Base-by-base conservation (phyloP, 257 asterid species). In the Cordia subcordata region DNA sequence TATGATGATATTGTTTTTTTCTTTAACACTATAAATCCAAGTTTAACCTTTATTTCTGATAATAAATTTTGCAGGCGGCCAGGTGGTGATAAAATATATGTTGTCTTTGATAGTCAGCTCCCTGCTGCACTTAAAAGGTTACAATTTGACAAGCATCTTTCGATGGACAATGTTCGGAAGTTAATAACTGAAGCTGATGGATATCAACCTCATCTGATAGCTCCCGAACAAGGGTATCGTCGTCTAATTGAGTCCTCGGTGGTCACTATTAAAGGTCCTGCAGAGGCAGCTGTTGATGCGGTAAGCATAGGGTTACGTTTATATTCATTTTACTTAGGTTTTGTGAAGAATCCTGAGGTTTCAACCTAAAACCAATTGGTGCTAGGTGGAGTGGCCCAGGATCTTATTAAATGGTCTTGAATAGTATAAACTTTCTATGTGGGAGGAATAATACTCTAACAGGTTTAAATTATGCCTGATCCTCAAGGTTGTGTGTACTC, bases 151-250 rank as follows among this genome's bases (percentile, higher is more conserved):
- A 81, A 81, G 79, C 95, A 86, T 59, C 90, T 86, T 50, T 78
- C 93, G 0, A 66, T 81, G 86, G 93, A 86, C 63, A 86, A 86
- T 66, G 90, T 86, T 23, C 66, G 87, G 53, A 86, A 84, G 64
- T 66, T 83, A 56, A 74, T 83, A 47, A 81, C 92, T 42, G 87
- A 86, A 70, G 95, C 95, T 33, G 95, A 86, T 71, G 95, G 95
- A 49, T 86, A 86, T 65, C 92, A 86, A 61, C 92, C 95, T 9
- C 95, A 86, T 74, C 83, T 86, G 58, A 86, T 86, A 61, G 95
- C 95, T 56, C 95, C 92, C 0, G 95, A 86, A 62, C 84, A 86
- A 75, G 95, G 95, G 51, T 86, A 83, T 50, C 88, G 88, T 13
- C 88, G 88, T 66, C 86, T 86, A 37, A 86, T 83, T 69, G 92